Evolutionary conservation across 2,329 filamentous ascomycete species (phyloP), one percentile per base, ranked within the genome.

Genomic region (Neonectria faginata): DNA sequence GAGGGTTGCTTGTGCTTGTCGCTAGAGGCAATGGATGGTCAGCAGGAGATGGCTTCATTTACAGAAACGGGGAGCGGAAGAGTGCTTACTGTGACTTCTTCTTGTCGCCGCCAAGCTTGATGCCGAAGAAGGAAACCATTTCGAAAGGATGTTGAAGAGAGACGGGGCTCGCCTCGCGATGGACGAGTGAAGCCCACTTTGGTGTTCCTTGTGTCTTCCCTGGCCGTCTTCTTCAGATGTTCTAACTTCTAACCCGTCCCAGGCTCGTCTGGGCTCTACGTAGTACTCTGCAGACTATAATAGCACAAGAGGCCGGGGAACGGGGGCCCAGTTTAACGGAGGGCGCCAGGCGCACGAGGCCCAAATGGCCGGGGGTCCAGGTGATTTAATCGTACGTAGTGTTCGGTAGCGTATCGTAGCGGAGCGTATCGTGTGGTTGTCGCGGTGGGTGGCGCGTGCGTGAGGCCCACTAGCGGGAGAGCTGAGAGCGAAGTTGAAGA

Each of bases 111-210:
- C 85, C 84, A 64, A 88, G 79, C 74, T 84, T 87, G 73, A 88
- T 77, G 54, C 86, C 85, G 67, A 88, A 87, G 67, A 88, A 86
- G 2, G 86, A 87, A 22, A 88, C 86, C 86, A 88, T 88, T 60
- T 64, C 67, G 68, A 60, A 47, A 25, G 62, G 56, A 51, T 56
- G 44, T 16, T 18, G 47, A 11, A 36, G 18, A 25, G 14, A 44
- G 55, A 39, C 25, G 12, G 25, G 27, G 27, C 41, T 18, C 22
- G 45, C 50, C 50, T 55, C 20, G 39, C 11, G 57, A n/a, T 29
- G 44, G 33, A 36, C 60, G 55, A 52, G 44, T 57, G 39, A 57
- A 57, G 48, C 44, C 54, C 48, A 45, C 60, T 47, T 45, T 54
- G 39, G 10, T 52, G 22, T 36, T 60, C 42, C 42, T 39, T 36